phyloP scores from a whole-genome alignment of 2,329 filamentous ascomycete species.

The Colletotrichum trifolii region DNA sequence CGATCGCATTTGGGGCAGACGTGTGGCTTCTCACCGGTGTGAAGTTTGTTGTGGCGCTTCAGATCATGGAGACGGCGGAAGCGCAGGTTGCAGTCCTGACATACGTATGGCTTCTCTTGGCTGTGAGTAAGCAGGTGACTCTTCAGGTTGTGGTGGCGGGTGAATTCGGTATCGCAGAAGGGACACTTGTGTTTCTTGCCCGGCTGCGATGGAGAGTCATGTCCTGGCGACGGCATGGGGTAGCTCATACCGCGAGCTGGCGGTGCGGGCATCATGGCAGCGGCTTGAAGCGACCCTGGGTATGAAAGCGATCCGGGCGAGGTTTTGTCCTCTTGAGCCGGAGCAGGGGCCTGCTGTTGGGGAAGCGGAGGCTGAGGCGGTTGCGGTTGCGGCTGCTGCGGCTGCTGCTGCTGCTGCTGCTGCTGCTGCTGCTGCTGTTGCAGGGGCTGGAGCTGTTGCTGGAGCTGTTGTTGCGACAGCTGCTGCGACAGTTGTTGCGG shows the following conservation, averaged over 20 bases:
- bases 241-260: constrained; percentile 66
- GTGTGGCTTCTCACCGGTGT: constrained; percentile 95
- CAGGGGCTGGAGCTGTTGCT: constrained; percentile 58
- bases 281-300: constrained; percentile 61
- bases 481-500: constrained; percentile 63
- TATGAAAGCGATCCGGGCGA: constrained; percentile 65
- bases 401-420: constrained; percentile 48
- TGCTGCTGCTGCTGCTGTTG: constrained; percentile 46
- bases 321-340: constrained; percentile 62
- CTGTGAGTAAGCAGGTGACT: constrained; percentile 97
- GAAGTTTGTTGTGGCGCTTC: constrained; percentile 95
- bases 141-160: constrained; percentile 96
- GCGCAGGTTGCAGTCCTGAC: constrained; percentile 90
- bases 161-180: constrained; percentile 96
- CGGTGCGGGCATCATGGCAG: constrained; percentile 55
- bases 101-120: constrained; percentile 97
- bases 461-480: constrained; percentile 47
- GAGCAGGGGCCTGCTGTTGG: constrained; percentile 51
- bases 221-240: constrained; percentile 61
- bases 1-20: constrained; percentile 94
- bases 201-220: constrained; percentile 63
- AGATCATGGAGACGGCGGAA: constrained; percentile 94
- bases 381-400: constrained; percentile 60
- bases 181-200: constrained; percentile 96
- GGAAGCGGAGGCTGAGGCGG: constrained; percentile 57